phyloP scores from a whole-genome alignment of 2,329 filamentous ascomycete species.

The Proliferodiscus dingleyae region DNA sequence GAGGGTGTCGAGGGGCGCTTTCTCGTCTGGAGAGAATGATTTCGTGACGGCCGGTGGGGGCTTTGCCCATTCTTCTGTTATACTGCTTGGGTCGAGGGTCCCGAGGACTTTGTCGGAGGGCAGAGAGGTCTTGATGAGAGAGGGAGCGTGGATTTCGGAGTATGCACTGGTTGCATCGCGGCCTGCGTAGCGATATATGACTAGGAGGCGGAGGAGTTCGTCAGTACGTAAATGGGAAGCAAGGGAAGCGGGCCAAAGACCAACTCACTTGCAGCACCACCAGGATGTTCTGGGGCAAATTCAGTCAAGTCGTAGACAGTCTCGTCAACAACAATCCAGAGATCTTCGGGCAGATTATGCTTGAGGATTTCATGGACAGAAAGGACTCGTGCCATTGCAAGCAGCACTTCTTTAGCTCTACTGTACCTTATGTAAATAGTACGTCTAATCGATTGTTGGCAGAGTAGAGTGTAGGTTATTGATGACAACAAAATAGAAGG shows the following conservation, averaged over 20 bases:
- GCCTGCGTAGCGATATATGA: slow-evolving; percentile 48
- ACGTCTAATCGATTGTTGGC: too few relatives aligned
- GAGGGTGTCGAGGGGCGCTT: slow-evolving; percentile 44
- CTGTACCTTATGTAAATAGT: too few relatives aligned
- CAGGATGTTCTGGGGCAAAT: slow-evolving; percentile 60
- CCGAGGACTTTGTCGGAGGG: slow-evolving; percentile 43
- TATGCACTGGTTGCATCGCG: slow-evolving; percentile 50
- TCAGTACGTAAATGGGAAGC: background rate
- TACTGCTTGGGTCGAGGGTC: slow-evolving; percentile 41
- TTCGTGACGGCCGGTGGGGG: slow-evolving; percentile 31
- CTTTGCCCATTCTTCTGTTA: slow-evolving; percentile 45
- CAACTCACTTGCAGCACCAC: slow-evolving; percentile 48
- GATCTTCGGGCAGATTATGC: slow-evolving; percentile 45
- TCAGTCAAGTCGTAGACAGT: slow-evolving; percentile 64
- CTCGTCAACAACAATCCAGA: slow-evolving; percentile 66
- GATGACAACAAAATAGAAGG: too few relatives aligned
- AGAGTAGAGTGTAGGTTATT: too few relatives aligned
- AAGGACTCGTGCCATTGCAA: slow-evolving; percentile 28
- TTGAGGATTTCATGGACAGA: slow-evolving; percentile 40
- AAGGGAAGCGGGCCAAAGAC: slow-evolving; percentile 3
- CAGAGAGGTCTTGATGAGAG: slow-evolving; percentile 40
- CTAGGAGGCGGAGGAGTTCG: slow-evolving; percentile 22
- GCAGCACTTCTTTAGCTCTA: too few relatives aligned
- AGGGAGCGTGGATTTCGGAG: slow-evolving; percentile 46
- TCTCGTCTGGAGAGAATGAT: slow-evolving; percentile 15